Percentiles rank a stretch among this genome's conserved stretches.
These are phyloP conservation scores for Suillus cothurnatus DNA, from an alignment of 768 basidiomycete species.

Conservation along the genomic window DNA sequence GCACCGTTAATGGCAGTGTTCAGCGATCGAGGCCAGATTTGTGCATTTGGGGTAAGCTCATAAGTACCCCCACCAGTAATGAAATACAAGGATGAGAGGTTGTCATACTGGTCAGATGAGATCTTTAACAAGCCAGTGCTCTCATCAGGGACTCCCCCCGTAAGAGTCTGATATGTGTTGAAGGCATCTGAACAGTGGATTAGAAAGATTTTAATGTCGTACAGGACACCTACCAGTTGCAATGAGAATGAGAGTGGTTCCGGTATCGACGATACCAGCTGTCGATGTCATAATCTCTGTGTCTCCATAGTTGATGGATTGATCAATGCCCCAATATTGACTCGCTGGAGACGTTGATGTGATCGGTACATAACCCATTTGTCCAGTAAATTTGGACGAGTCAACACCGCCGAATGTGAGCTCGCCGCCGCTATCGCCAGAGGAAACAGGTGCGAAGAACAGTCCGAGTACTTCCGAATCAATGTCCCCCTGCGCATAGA, in stretches of 20 bases:
- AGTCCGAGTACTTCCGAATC: too few relatives aligned
- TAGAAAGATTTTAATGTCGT: neutral
- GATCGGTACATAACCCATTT: too few relatives aligned
- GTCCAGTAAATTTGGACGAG: too few relatives aligned
- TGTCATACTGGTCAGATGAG: conserved; percentile 7
- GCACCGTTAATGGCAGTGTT: conserved; percentile 36
- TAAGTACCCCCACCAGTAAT: conserved; percentile 20
- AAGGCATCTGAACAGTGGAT: conserved; percentile 14
- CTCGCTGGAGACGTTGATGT: neutral
- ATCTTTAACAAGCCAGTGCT: conserved; percentile 18
- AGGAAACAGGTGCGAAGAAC: too few relatives aligned
- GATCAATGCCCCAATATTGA: conserved; percentile 38
- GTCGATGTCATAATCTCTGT: conserved; percentile 24
- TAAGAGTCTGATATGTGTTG: conserved; percentile 10
- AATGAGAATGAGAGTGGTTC: conserved; percentile 34
- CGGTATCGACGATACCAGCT: conserved; percentile 40
- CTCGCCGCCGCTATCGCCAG: too few relatives aligned
- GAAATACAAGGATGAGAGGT: conserved; percentile 9
- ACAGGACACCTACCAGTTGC: conserved; percentile 10
- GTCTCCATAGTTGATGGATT: conserved; percentile 30
- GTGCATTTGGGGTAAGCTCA: conserved; percentile 32
- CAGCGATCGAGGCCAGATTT: conserved; percentile 36
- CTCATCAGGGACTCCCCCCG: conserved; percentile 13
- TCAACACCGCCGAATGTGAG: too few relatives aligned
- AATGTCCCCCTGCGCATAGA: too few relatives aligned